Evolutionary conservation across 805 yeast genomes (phyloP), one percentile per base, ranked within the genome.

Genomic region (Yarrowia divulgata): DNA sequence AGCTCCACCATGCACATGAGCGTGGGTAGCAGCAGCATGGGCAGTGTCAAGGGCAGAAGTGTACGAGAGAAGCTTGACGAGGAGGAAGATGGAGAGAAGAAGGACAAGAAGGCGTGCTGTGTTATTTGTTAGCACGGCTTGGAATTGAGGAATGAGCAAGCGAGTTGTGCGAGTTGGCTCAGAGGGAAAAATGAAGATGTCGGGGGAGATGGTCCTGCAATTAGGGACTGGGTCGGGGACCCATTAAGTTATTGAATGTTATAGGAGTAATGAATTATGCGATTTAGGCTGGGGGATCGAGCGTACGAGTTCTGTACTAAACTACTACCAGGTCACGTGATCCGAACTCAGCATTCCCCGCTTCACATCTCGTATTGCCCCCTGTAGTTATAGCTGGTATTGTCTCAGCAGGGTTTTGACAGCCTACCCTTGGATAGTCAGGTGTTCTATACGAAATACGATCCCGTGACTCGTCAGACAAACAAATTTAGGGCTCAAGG

Each of bases 41-140:
- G 52, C n/a, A 60, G 66, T 34, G n/a, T 60, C 32, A 60, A 60
- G 66, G 66, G 66, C 18, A 29, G 66, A 40, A 70, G 69, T 39
- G 48, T 63, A 45, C 42, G 40, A 50, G 46, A 68, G 39, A 43
- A 58, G 67, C 23, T 60, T 9, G 42, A 39, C 12, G 66, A 42
- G 35, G 63, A 34, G 46, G 52, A 50, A 23, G 66, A 42, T 1
- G 42, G n/a, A 13, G 32, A 34, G 29, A 13, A 10, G 19, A 55
- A 67, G 55, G 39, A 50, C 29, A 50, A 40, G 42, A 50, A 40
- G 46, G 48, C 18, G 19, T 69, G 71, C 49, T 69, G 71, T 42
- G 57, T 69, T 14, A 69, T 69, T 29, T n/a, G 37, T n/a, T 55
- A 55, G 13, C n/a, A n/a, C n/a, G n/a, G n/a, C n/a, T n/a, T n/a